Base-by-base conservation (phyloP, 1,284 basidiomycete genomes). In the Tremellales sp. region DNA sequence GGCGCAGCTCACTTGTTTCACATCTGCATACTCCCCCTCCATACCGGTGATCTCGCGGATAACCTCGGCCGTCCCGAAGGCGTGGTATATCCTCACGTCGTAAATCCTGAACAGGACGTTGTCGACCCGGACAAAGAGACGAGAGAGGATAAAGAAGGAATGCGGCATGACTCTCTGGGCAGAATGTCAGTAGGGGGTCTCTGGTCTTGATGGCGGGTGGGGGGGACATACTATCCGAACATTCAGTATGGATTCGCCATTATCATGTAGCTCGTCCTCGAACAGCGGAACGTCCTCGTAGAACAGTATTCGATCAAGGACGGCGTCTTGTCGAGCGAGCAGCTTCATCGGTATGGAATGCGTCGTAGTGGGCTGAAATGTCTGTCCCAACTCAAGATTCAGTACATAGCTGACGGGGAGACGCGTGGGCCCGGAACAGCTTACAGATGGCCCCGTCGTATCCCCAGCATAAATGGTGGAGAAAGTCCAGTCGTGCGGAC, bases 401-500 rank as follows among this genome's bases (percentile, higher is more conserved):
- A 27, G 45, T 29, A 5, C 40, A 36, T n/a, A 31, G 29, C 35
- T 37, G 39, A n/a, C 51, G 46, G 27, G 28, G 45, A 42, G 38
- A 21, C 13, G 14, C 13, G 14, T 26, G 16, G 22, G 22, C 45
- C 2, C 28, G 13, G 12, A 31, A 32, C 26, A 13, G 51, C 61
- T 40, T 31, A 65, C 65, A n/a, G 45, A 55, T 8, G 60, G 46
- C 8, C 63, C 63, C 3, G 48, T 53, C 10, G 65, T 52, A 50
- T 85, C 81, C 0, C 94, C 95, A 0, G 82, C 63, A 65, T 97
- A 94, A 1, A 80, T 83, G 3, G 88, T 88, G 0, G 92, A 95
- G 69, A 95, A 98, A 5, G 95, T 98, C 95, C 95, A 98, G 67
- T 99, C 95, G 71, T 90, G 97, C 2, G 85, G 85, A 59, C 92